phyloP scores from a whole-genome alignment of 129 eudicot species.

The Centaurea solstitialis region DNA sequence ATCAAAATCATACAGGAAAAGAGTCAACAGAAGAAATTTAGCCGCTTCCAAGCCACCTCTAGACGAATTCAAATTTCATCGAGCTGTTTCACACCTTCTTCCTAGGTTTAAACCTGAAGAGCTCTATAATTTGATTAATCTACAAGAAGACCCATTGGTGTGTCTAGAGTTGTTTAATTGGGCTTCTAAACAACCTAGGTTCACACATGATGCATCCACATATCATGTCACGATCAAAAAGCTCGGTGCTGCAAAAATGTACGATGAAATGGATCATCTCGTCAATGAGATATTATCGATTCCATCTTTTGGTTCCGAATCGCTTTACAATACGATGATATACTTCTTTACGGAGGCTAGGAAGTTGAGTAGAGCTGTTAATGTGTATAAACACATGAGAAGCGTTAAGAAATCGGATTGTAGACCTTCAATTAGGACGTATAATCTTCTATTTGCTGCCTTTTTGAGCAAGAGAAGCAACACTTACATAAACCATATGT shows the following conservation, averaged over 20 bases:
- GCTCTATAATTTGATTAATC: conserved; percentile 48
- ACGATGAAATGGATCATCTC: conserved; percentile 74
- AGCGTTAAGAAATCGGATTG: conserved; percentile 51
- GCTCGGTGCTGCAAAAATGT: conserved; percentile 81
- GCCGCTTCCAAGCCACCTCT: conserved; percentile 55
- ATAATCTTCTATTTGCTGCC: conserved; percentile 74
- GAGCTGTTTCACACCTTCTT: conserved; percentile 54
- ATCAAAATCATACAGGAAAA: conserved; percentile 38
- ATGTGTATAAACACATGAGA: conserved; percentile 73
- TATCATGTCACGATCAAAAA: conserved; percentile 68
- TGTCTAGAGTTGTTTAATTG: conserved; percentile 78
- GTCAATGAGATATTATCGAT: conserved; percentile 58
- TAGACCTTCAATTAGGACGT: conserved; percentile 78
- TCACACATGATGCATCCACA: conserved; percentile 55
- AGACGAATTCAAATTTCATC: conserved; percentile 45
- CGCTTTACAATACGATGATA: conserved; percentile 65
- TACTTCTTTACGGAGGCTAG: conserved; percentile 72
- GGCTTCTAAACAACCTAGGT: conserved; percentile 85
- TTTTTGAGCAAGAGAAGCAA: conserved; percentile 68
- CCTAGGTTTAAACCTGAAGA: conserved; percentile 82
- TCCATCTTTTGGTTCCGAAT: conserved; percentile 64
- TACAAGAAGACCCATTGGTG: conserved; percentile 65
- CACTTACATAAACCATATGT: conserved; percentile 68
- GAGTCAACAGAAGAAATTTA: conserved; percentile 52
- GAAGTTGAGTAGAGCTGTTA: conserved; percentile 70